phyloP scores from a whole-genome alignment of 495 filamentous ascomycete species.

The Hypoxylon fuscum region DNA sequence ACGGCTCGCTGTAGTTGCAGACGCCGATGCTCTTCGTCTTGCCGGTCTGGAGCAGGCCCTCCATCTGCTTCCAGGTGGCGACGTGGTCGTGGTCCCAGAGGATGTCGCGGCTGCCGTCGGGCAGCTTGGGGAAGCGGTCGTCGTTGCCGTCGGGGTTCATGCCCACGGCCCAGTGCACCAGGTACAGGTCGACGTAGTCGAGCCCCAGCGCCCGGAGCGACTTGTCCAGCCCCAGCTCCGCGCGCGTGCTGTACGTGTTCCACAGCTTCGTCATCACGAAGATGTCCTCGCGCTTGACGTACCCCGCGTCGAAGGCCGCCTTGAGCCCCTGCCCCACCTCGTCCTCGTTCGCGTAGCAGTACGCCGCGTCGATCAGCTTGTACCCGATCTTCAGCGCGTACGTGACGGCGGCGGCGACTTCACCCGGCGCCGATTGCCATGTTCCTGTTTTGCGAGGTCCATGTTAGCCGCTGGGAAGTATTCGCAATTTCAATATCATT shows the following conservation, averaged over 20 bases:
- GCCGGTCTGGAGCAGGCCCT: conserved; percentile 66
- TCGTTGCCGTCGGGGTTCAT: conserved; percentile 85
- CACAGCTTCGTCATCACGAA: conserved; percentile 88
- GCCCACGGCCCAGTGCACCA: conserved; percentile 83
- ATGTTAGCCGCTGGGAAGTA: neutral
- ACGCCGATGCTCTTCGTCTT: conserved; percentile 77
- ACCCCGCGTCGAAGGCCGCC: conserved; percentile 71
- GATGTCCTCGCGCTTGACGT: conserved; percentile 76
- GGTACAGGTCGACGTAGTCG: conserved; percentile 83
- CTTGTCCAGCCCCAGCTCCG: conserved; percentile 73
- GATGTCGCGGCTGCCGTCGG: conserved; percentile 75
- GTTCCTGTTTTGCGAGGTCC: conserved; percentile 61
- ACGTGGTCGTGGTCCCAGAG: conserved; percentile 70
- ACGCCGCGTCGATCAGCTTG: conserved; percentile 67
- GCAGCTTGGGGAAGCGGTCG: conserved; percentile 75
- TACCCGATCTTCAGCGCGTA: conserved; percentile 70
- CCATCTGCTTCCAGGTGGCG: conserved; percentile 83
- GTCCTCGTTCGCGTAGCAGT: conserved; percentile 69
- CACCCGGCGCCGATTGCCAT: conserved; percentile 76
- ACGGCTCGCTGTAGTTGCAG: conserved; percentile 79
- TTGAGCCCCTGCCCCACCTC: conserved; percentile 64
- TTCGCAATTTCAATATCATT: too few relatives aligned
- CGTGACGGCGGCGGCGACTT: conserved; percentile 62
- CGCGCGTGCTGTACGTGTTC: conserved; percentile 77
- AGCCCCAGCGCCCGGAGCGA: conserved; percentile 75